Percentiles rank a stretch among this genome's conserved stretches.
Evolutionary conservation across 768 basidiomycete genomes (phyloP).

Genomic region (Lanmaoa rubissima): DNA sequence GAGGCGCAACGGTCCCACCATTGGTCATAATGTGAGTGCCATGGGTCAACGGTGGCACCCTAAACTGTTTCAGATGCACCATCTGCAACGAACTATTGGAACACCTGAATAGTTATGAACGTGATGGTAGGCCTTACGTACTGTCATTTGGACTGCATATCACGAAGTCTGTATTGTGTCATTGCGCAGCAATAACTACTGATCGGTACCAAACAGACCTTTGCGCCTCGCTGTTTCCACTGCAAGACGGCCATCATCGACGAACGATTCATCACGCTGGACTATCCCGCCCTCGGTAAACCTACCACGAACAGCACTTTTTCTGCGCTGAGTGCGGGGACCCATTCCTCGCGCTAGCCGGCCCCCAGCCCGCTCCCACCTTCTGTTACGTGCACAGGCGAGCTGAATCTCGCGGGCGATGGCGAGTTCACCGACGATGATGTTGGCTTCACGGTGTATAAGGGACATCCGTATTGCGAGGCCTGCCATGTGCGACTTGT

Average conservation of each 20-base stretch:
- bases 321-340: slow-evolving; percentile 98
- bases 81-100: slow-evolving; percentile 81
- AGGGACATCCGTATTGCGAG: slow-evolving; percentile 94
- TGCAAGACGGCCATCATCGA: slow-evolving; percentile 96
- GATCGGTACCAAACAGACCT: slow-evolving; percentile 75
- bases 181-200: background rate
- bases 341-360: slow-evolving; percentile 82
- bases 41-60: slow-evolving; percentile 99
- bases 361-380: slow-evolving; percentile 16
- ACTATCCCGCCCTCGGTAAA: slow-evolving; percentile 78
- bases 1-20: slow-evolving; percentile 70
- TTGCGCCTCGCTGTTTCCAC: slow-evolving; percentile 88
- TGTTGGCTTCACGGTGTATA: slow-evolving; percentile 87
- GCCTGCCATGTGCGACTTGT: slow-evolving; percentile 89
- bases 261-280: slow-evolving; percentile 94
- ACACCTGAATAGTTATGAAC: slow-evolving; percentile 91
- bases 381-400: slow-evolving; percentile 37
- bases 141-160: slow-evolving; percentile 84
- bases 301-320: slow-evolving; percentile 97
- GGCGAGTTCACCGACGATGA: slow-evolving; percentile 70
- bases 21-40: slow-evolving; percentile 82
- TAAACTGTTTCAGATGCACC: slow-evolving; percentile 77
- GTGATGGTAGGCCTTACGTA: slow-evolving; percentile 83
- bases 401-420: slow-evolving; percentile 60
- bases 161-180: slow-evolving; percentile 61